A percentile compares a stretch with the other conserved stretches of the same genome.
phyloP scores from a whole-genome alignment of 164 flowering plant genomes.

The Nymphaea colorata region DNA sequence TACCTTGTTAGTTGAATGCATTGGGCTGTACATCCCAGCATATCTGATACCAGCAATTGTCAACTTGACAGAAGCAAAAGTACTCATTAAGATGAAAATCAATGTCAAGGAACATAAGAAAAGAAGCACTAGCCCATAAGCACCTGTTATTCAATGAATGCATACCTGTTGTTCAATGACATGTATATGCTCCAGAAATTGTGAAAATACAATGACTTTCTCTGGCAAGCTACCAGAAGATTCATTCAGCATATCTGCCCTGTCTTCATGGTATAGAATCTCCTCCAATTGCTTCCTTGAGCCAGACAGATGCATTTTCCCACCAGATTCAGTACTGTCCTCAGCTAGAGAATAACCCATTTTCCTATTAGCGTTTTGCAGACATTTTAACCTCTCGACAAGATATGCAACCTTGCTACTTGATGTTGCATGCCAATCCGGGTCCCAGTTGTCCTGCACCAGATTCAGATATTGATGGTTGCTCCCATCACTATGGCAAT shows the following conservation, averaged over 20 bases:
- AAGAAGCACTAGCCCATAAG: not conserved
- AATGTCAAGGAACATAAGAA: slow-evolving; percentile 1
- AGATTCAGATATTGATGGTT: not conserved
- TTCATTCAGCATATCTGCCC: slow-evolving; percentile 8
- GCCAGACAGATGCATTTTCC: slow-evolving; percentile 13
- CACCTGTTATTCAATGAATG: not conserved
- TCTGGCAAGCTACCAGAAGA: slow-evolving; percentile 15
- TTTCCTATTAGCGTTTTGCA: slow-evolving; percentile 39
- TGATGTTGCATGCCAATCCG: slow-evolving; percentile 98
- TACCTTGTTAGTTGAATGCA: slow-evolving; percentile 86
- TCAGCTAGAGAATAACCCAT: slow-evolving; percentile 12
- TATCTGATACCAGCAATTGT: slow-evolving; percentile 60
- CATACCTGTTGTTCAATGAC: slow-evolving; percentile 91
- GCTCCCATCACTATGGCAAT: not conserved
- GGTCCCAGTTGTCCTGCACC: slow-evolving; percentile 87
- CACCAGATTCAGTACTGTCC: slow-evolving; percentile 4
- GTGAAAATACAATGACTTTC: slow-evolving; percentile 91
- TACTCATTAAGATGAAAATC: not conserved
- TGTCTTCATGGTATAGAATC: not conserved
- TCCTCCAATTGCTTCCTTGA: slow-evolving; percentile 7
- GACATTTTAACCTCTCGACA: slow-evolving; percentile 42
- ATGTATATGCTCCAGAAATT: slow-evolving; percentile 97
- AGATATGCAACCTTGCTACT: slow-evolving; percentile 93
- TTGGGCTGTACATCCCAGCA: slow-evolving; percentile 89
- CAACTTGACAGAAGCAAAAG: slow-evolving; percentile 32